phyloP scores from a whole-genome alignment of 2,329 filamentous ascomycete species.

The Cladosporium colombiae region DNA sequence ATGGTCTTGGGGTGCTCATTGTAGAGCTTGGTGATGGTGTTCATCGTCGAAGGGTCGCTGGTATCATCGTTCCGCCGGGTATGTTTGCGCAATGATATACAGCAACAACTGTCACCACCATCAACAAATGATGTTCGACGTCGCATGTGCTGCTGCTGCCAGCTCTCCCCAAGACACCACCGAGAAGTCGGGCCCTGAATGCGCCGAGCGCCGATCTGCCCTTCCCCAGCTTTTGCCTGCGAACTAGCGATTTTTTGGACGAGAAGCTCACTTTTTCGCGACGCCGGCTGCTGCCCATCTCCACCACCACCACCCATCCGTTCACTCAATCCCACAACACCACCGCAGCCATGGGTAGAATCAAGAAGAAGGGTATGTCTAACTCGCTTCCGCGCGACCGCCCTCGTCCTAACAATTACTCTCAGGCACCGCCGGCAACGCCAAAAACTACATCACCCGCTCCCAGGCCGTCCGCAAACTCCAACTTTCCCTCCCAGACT shows the following conservation, averaged over 20 bases:
- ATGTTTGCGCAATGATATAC: not conserved
- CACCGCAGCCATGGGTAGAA: conserved; percentile 61
- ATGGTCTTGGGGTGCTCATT: conserved; percentile 53
- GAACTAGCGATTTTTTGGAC: conserved; percentile 14
- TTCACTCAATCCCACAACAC: conserved; percentile 8
- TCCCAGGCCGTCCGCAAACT: conserved; percentile 97
- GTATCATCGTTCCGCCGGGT: conserved; percentile 19
- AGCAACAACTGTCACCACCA: not conserved
- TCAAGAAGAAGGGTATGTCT: conserved; percentile 82
- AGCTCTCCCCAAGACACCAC: not conserved
- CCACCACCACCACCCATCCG: conserved; percentile 6
- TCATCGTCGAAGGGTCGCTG: conserved; percentile 24
- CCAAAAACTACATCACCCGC: conserved; percentile 97
- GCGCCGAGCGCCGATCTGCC: conserved; percentile 7
- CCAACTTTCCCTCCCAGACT: conserved; percentile 94
- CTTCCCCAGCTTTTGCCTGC: conserved; percentile 15
- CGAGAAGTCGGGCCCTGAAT: not conserved
- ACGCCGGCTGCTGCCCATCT: not conserved
- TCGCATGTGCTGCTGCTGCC: not conserved
- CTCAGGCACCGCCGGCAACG: conserved; percentile 77
- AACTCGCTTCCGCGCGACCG: conserved; percentile 8
- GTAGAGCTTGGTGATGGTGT: conserved; percentile 31
- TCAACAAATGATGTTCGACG: not conserved
- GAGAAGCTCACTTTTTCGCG: conserved; percentile 18
- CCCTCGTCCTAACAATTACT: conserved; percentile 5